These are phyloP conservation scores for Teratosphaeria viscida DNA, from an alignment of 2,329 filamentous ascomycete genomes.

Conservation along the genomic window DNA sequence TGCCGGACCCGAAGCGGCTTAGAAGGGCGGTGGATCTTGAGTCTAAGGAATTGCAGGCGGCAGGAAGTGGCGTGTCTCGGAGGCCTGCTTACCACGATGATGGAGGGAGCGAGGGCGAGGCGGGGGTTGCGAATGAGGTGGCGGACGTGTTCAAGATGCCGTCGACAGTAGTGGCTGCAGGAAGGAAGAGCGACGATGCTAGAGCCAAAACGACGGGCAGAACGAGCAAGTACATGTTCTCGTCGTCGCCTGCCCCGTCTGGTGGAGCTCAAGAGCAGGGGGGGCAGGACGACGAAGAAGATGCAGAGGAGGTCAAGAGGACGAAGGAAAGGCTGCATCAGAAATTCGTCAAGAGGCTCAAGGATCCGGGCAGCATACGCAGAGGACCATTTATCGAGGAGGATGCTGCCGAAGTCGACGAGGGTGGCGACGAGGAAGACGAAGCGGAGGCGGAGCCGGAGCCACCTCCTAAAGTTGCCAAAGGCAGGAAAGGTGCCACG, in stretches of 20 bases:
- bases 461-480: slow-evolving; percentile 34
- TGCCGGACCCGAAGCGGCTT: slow-evolving; percentile 9
- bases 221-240: slow-evolving; percentile 51
- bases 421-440: slow-evolving; percentile 48
- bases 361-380: slow-evolving; percentile 70
- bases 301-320: slow-evolving; percentile 44
- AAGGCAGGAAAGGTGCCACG: slow-evolving; percentile 38
- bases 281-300: slow-evolving; percentile 26
- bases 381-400: slow-evolving; percentile 46
- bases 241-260: slow-evolving; percentile 31
- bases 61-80: slow-evolving; percentile 3
- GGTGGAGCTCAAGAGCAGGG: not conserved
- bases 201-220: slow-evolving; percentile 32
- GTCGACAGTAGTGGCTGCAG: not conserved
- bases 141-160: not conserved
- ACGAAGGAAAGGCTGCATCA: slow-evolving; percentile 64
- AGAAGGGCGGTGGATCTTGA: slow-evolving; percentile 1
- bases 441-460: slow-evolving; percentile 45
- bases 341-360: slow-evolving; percentile 83
- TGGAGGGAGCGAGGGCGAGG: slow-evolving; percentile 12
- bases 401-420: slow-evolving; percentile 41
- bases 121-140: not conserved
- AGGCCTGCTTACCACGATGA: slow-evolving; percentile 10
- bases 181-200: slow-evolving; percentile 3
- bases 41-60: not conserved